Evolutionary conservation across 176 grass and related monocot species (phyloP).

Genomic region (Ensete glaucum): DNA sequence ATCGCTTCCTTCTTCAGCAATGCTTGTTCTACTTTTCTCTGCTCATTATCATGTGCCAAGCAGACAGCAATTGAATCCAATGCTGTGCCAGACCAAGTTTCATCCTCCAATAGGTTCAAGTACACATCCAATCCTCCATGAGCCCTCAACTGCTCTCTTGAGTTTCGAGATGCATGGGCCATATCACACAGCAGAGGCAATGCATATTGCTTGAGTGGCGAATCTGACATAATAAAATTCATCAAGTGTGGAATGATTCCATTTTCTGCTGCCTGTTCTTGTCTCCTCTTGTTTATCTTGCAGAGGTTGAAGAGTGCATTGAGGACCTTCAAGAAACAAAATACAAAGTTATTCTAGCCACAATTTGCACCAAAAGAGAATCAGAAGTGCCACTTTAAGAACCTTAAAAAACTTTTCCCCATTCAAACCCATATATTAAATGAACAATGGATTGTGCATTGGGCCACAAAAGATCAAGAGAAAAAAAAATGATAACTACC

Average conservation of each 20-base stretch:
- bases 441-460: too few species aligned
- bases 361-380: neutral
- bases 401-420: too few species aligned
- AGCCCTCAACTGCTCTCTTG: constrained; percentile 83
- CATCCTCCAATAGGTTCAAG: constrained; percentile 80
- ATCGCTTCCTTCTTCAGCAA: constrained; percentile 87
- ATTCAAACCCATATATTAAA: too few species aligned
- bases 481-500: too few species aligned
- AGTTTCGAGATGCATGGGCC: constrained; percentile 96
- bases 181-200: constrained; percentile 93
- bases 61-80: constrained; percentile 95
- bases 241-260: constrained; percentile 99
- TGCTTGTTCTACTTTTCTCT: constrained; percentile 81
- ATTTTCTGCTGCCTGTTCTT: constrained; percentile 98
- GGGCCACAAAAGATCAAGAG: too few species aligned
- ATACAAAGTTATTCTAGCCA: neutral
- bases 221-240: constrained; percentile 96
- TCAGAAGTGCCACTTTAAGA: neutral
- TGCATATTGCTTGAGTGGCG: constrained; percentile 84
- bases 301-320: constrained; percentile 95
- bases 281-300: constrained; percentile 96
- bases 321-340: constrained; percentile 48
- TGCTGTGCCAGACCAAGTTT: constrained; percentile 74
- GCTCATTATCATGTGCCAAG: constrained; percentile 90
- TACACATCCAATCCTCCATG: constrained; percentile 94